phyloP scores from a whole-genome alignment of 2,329 filamentous ascomycete species.

The Aspergillus quadricinctus region DNA sequence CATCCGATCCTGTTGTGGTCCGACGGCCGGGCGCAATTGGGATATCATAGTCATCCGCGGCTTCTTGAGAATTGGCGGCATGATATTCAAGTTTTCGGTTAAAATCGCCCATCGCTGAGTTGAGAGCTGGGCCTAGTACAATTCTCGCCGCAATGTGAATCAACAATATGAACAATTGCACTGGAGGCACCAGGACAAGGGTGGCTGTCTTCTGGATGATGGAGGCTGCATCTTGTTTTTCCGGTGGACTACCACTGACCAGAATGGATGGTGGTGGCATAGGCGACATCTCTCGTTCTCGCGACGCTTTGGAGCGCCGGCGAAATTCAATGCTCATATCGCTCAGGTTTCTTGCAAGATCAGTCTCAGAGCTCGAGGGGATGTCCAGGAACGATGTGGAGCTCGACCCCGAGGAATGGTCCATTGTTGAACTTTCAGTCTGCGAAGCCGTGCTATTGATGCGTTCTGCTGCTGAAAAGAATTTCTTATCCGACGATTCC shows the following conservation, averaged over 20 bases:
- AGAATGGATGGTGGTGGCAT: conserved; percentile 65
- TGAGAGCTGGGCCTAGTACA: conserved; percentile 37
- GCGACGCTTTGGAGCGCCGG: conserved; percentile 53
- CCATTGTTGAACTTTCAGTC: neutral
- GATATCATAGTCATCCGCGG: conserved; percentile 38
- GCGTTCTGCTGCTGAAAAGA: neutral
- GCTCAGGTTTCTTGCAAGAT: conserved; percentile 14
- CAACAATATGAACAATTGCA: conserved; percentile 73
- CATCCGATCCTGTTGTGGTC: conserved; percentile 15
- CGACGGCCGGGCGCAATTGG: conserved; percentile 29
- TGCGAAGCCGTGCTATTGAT: neutral
- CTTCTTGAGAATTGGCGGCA: conserved; percentile 15
- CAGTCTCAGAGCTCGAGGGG: neutral
- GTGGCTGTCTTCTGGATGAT: conserved; percentile 74
- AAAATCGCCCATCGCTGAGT: conserved; percentile 15
- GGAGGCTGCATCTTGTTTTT: conserved; percentile 55
- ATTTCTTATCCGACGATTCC: neutral
- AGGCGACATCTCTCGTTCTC: conserved; percentile 59
- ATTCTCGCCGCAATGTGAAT: conserved; percentile 76
- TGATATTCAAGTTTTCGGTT: conserved; percentile 15
- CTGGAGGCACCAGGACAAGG: conserved; percentile 73
- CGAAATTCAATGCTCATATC: conserved; percentile 39
- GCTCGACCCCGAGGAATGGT: neutral
- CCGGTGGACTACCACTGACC: conserved; percentile 45
- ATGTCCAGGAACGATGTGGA: neutral